Evolutionary conservation across 192 early-diverging fungal genomes (phyloP).

Genomic region (Globomyces pollinis-pini): DNA sequence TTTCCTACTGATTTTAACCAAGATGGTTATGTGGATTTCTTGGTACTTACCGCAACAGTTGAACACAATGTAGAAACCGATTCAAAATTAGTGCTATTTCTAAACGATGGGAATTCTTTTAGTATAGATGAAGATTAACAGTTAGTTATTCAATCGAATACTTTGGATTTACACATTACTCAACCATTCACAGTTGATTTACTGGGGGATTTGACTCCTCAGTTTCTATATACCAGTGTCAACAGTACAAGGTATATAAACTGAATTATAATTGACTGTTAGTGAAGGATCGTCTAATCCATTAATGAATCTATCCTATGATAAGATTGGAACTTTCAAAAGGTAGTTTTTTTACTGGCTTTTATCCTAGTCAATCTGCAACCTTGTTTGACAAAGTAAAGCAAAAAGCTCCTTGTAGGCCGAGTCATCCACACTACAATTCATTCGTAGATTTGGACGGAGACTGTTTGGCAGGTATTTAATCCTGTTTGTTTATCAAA

Average conservation of each 20-base stretch:
- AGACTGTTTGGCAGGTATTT: conserved; percentile 66
- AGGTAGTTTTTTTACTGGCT: not conserved
- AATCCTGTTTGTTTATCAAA: not conserved
- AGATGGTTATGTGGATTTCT: conserved; percentile 78
- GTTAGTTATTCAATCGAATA: not conserved
- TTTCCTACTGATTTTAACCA: conserved; percentile 83
- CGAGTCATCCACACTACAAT: conserved; percentile 78
- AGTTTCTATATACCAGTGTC: conserved; percentile 49
- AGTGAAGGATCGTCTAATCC: not conserved
- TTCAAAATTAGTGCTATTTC: conserved; percentile 56
- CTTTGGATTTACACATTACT: not conserved
- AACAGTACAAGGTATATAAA: not conserved
- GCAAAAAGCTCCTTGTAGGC: conserved; percentile 43
- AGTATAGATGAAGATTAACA: conserved; percentile 20
- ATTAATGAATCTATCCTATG: not conserved
- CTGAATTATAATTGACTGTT: not conserved
- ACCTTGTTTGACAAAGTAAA: conserved; percentile 3
- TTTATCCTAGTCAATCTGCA: not conserved
- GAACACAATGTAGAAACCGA: conserved; percentile 12
- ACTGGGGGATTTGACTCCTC: conserved; percentile 15
- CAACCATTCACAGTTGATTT: not conserved
- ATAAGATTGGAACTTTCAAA: not conserved
- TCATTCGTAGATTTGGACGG: conserved; percentile 90
- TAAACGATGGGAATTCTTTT: conserved; percentile 64
- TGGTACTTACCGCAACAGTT: conserved; percentile 49